Percentiles rank a stretch among this genome's conserved stretches.
Evolutionary conservation across 2,329 filamentous ascomycete species (phyloP).

Genomic region (Trichoderma simmonsii): DNA sequence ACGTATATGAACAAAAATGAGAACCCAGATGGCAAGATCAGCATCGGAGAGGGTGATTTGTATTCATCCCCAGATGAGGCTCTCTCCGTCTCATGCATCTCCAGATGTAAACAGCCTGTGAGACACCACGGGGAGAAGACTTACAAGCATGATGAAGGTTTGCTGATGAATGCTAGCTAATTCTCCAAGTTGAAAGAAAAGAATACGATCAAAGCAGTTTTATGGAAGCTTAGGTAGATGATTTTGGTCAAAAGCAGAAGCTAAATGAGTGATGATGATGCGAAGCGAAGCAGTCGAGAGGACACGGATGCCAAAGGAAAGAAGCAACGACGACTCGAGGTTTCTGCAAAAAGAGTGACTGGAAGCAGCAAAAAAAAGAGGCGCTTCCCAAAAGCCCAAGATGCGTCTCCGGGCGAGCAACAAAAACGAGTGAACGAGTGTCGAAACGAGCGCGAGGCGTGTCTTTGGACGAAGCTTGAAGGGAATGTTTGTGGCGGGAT

Average conservation of each 20-base stretch:
- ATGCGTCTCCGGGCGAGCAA: background rate
- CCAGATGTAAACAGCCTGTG: background rate
- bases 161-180: constrained; percentile 8
- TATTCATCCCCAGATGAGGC: background rate
- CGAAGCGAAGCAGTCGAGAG: background rate
- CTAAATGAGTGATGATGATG: constrained; percentile 1
- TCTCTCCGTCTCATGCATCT: background rate
- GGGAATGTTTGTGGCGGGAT: background rate
- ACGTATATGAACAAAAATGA: background rate
- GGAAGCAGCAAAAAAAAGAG: constrained; percentile 13
- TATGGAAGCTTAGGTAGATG: background rate
- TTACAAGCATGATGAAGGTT: constrained; percentile 19
- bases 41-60: background rate
- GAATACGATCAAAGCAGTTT: background rate
- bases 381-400: constrained; percentile 5
- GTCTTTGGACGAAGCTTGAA: background rate
- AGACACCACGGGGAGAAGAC: background rate
- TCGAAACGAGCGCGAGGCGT: constrained; percentile 13
- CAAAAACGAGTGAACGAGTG: constrained; percentile 1
- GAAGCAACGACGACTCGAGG: background rate
- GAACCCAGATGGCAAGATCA: background rate
- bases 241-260: background rate
- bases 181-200: background rate
- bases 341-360: constrained; percentile 18
- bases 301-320: background rate